Evolutionary conservation across 352 stramenopile species (phyloP), one percentile per base, ranked within the genome.

Genomic region (Globisporangium iwayamae): DNA sequence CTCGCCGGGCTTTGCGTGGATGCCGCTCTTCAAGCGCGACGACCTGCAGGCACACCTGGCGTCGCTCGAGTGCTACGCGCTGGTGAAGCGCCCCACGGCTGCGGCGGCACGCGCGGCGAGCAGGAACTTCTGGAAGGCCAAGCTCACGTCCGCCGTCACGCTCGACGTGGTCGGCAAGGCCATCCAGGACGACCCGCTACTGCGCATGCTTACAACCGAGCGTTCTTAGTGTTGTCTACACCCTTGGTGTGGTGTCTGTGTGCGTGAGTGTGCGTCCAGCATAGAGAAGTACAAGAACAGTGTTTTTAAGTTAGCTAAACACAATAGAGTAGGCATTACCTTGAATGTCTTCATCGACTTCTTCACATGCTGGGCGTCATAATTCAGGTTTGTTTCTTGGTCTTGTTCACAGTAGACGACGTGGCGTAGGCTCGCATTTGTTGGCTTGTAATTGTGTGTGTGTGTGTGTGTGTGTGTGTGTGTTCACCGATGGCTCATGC

Each of bases 1-100:
- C 2, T 55, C 70, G 0, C 56, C 69, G 1, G 69, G 66, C n/a
- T 76, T 81, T 28, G 78, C 71, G 45, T 91, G 83, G 83, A 66
- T 91, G 9, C 78, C 80, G 7, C 65, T 66, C 10, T 85, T 91
- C 45, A 78, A 75, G 2, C 75, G 74, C 14, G 77, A 90, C 22
- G 80, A 91, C 41, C 60, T 89, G 20, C 80, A 87, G 61, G 75
- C 72, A 43, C 80, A 89, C 63, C 48, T 91, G 5, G 78, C 75
- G 34, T 77, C 80, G 13, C 78, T 91, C 47, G 80, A 89, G 62
- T 91, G 83, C 67, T 91, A 90, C 56, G 83, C 80, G 25, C 70
- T 91, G 18, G 62, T 89, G 18, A 86, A 79, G 62, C 76, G 73
- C 11, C 65, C 46, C 25, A 28, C 63, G 2, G 38, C 67, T 56